Evolutionary conservation across 78 protist genomes (phyloP), one percentile per base, ranked within the genome.

Genomic region (Dictyostelium purpureum): DNA sequence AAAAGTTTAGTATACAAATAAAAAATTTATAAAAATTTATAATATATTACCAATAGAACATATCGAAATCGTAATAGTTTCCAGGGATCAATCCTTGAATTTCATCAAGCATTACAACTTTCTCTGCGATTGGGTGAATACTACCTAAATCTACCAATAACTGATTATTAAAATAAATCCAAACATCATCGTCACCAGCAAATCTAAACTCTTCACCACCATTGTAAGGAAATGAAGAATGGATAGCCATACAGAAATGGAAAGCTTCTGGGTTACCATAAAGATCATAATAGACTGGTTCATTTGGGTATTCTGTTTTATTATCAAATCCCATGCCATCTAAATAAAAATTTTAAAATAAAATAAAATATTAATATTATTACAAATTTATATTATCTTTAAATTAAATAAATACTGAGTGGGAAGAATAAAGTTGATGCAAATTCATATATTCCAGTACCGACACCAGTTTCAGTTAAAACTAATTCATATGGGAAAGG

Each of bases 151-250:
- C 88, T 56, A 80, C 18, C 10, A 31, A 66, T 26, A 80, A 56
- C 6, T 52, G 7, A 56, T 80, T 80, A 57, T 80, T 63, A 59
- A 80, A n/a, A 35, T 31, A 80, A 28, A 80, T 47, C 65, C 59
- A 56, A 79, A 87, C 66, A 79, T 73, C 91, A 38, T 47, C 91
- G 40, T 87, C 66, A 2, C 91, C 91, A 9, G 91, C 65, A 4
- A 80, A 80, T 10, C 77, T 63, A 19, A 61, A 66, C n/a, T 6
- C 35, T 26, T 28, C 38, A 37, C 75, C 63, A 1, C 51, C 35
- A 12, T 2, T 7, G 38, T n/a, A 80, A 19, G 56, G 19, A 6
- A 28, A 80, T 18, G 38, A n/a, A 40, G 76, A 11, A 43, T 69
- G 88, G 52, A 77, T 51, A 7, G 12, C 28, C 59, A 45, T 38